Evolutionary conservation across 176 grass and related monocot species (phyloP).

Genomic region (Bolboschoenus planiculmis): DNA sequence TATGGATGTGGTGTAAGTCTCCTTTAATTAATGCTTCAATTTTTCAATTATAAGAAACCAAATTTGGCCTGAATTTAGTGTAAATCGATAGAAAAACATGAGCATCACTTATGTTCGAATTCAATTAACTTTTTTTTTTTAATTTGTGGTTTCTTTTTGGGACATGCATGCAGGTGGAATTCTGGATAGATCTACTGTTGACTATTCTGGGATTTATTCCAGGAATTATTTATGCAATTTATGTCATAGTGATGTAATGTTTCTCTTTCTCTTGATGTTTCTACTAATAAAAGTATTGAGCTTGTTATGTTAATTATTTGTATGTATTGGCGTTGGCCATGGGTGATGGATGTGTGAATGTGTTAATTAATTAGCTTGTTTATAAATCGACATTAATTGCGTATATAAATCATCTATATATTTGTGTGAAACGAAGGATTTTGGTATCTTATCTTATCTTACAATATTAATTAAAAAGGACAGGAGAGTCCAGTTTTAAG

Average conservation of each 20-base stretch:
- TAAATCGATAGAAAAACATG: not conserved
- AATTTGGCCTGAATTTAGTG: not conserved
- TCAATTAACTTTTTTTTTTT: not conserved
- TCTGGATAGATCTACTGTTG: slow-evolving; percentile 67
- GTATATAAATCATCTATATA: not conserved
- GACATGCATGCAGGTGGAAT: slow-evolving; percentile 47
- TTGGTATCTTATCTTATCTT: not conserved
- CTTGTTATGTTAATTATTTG: not conserved
- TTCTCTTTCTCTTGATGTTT: not conserved
- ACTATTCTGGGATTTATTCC: slow-evolving; percentile 69
- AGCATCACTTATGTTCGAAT: not conserved
- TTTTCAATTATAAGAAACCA: not conserved
- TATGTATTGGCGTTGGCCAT: not conserved
- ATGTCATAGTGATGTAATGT: slow-evolving; percentile 38
- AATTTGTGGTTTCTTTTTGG: too few relatives aligned
- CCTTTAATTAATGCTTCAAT: not conserved
- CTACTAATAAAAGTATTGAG: not conserved
- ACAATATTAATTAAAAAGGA: too few relatives aligned
- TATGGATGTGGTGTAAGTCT: slow-evolving; percentile 70
- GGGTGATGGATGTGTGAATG: not conserved
- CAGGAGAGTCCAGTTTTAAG: too few relatives aligned
- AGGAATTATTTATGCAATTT: slow-evolving; percentile 68
- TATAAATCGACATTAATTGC: not conserved
- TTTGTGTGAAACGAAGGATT: not conserved
- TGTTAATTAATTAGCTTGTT: not conserved